Conservation (phyloP, 2,329 filamentous ascomycete species). For the Karstenula rhodostoma region DNA sequence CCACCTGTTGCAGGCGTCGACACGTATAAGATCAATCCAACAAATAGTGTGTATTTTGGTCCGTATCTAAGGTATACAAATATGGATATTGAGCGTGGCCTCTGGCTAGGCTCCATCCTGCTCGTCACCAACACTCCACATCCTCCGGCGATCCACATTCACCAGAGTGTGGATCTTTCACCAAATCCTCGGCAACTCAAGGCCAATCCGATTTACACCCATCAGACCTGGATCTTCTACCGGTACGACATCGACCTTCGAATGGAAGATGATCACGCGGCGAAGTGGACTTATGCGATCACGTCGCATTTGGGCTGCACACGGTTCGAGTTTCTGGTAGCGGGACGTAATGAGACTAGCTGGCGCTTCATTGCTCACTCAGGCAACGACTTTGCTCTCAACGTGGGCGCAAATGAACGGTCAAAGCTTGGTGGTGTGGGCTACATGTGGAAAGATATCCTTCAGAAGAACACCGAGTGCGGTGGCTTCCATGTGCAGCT, state of each 20-base stretch:
- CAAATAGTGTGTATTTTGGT: conserved; percentile 97
- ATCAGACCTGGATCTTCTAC: conserved; percentile 95
- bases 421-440: conserved; percentile 86
- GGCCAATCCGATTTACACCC: conserved; percentile 81
- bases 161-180: conserved; percentile 87
- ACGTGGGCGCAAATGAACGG: conserved; percentile 85
- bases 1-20: conserved; percentile 88
- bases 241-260: conserved; percentile 89
- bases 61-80: conserved; percentile 96
- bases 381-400: conserved; percentile 92
- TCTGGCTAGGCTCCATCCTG: conserved; percentile 94
- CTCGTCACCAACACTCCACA: conserved; percentile 90
- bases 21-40: conserved; percentile 90
- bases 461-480: conserved; percentile 96
- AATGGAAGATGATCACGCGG: conserved; percentile 80
- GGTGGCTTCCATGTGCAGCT: conserved; percentile 95
- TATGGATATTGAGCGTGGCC: conserved; percentile 90
- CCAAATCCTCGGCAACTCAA: conserved; percentile 90
- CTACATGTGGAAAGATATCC: conserved; percentile 98
- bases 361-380: conserved; percentile 98
- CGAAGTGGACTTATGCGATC: conserved; percentile 97
- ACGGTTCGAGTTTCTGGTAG: conserved; percentile 96
- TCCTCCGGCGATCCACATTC: conserved; percentile 94
- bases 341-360: conserved; percentile 85
- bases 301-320: conserved; percentile 97